Evolutionary conservation across 2,329 filamentous ascomycete genomes (phyloP).

Genomic region (Sarocladiaceae sp.): DNA sequence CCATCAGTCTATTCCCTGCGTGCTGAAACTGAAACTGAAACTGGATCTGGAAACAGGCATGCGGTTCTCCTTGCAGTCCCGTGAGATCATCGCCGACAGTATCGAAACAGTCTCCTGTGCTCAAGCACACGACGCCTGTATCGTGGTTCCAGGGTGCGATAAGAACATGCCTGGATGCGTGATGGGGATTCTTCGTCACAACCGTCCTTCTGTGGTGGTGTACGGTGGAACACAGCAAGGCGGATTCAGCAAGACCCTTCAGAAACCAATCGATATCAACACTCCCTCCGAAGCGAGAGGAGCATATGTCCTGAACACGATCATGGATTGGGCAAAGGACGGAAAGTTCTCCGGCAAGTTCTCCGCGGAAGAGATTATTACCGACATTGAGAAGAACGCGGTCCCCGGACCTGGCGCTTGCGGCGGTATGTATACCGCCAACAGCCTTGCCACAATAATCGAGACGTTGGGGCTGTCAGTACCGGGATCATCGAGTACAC

Average conservation of each 20-base stretch:
- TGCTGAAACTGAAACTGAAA: too few relatives aligned
- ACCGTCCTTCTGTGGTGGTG: conserved; percentile 90
- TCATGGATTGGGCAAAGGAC: too few relatives aligned
- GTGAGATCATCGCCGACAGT: conserved; percentile 90
- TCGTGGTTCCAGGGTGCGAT: conserved; percentile 89
- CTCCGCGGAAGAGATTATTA: too few relatives aligned
- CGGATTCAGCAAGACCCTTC: conserved; percentile 73
- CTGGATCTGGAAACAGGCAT: conserved; percentile 73
- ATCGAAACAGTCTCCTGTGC: conserved; percentile 92
- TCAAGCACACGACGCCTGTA: conserved; percentile 89
- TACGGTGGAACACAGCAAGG: conserved; percentile 90
- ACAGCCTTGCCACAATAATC: conserved; percentile 91
- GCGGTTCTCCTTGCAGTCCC: conserved; percentile 85
- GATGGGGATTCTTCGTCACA: conserved; percentile 88
- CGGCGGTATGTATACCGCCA: conserved; percentile 89
- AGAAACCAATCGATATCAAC: conserved; percentile 79
- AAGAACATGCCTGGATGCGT: conserved; percentile 98
- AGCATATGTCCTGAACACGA: conserved; percentile 81
- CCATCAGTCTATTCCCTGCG: too few relatives aligned
- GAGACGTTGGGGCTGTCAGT: conserved; percentile 86
- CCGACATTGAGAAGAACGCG: conserved; percentile 74
- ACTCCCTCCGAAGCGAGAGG: conserved; percentile 87
- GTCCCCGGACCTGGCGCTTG: conserved; percentile 65
- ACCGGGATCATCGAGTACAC: conserved; percentile 79
- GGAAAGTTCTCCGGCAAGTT: too few relatives aligned